Conservation (phyloP, 2,329 filamentous ascomycete genomes). For the Gyromitra esculenta region DNA sequence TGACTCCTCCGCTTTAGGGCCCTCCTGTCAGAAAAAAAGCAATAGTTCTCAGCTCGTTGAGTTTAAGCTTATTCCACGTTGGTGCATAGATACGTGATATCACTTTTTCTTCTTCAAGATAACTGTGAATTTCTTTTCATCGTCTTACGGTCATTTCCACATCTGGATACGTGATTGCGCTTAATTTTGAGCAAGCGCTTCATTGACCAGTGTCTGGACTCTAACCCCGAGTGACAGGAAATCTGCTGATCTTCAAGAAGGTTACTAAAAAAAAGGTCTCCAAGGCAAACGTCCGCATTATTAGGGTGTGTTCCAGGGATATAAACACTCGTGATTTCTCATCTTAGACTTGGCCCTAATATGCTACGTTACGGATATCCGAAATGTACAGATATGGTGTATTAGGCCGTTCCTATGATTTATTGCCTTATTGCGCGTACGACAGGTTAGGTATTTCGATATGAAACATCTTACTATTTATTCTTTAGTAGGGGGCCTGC, state of each 20-base stretch:
- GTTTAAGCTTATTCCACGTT: slow-evolving; percentile 20
- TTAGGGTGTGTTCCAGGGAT: slow-evolving; percentile 19
- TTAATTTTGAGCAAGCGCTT: not conserved
- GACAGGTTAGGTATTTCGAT: slow-evolving; percentile 34
- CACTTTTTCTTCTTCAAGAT: not conserved
- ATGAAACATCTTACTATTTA: slow-evolving; percentile 41
- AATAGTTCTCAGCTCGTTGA: not conserved
- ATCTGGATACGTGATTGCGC: not conserved
- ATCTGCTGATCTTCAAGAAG: slow-evolving; percentile 17
- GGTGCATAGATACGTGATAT: slow-evolving; percentile 2
- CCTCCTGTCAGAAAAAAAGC: slow-evolving; percentile 21
- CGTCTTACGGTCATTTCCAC: slow-evolving; percentile 33
- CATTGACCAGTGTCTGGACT: slow-evolving; percentile 13
- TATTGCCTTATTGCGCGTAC: slow-evolving; percentile 22
- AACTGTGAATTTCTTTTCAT: slow-evolving; percentile 11
- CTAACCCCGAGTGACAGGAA: slow-evolving; percentile 5
- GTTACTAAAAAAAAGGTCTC: slow-evolving; percentile 18
- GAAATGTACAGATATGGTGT: slow-evolving; percentile 34
- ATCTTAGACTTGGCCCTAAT: slow-evolving; percentile 22
- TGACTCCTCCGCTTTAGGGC: not conserved
- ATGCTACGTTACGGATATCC: slow-evolving; percentile 17
- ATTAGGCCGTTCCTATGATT: slow-evolving; percentile 28
- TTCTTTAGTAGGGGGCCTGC: slow-evolving; percentile 9
- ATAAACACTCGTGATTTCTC: not conserved
- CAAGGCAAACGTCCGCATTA: slow-evolving; percentile 23